Base-by-base conservation (phyloP, 2,329 filamentous ascomycete genomes). In the Hypomyces perniciosus region DNA sequence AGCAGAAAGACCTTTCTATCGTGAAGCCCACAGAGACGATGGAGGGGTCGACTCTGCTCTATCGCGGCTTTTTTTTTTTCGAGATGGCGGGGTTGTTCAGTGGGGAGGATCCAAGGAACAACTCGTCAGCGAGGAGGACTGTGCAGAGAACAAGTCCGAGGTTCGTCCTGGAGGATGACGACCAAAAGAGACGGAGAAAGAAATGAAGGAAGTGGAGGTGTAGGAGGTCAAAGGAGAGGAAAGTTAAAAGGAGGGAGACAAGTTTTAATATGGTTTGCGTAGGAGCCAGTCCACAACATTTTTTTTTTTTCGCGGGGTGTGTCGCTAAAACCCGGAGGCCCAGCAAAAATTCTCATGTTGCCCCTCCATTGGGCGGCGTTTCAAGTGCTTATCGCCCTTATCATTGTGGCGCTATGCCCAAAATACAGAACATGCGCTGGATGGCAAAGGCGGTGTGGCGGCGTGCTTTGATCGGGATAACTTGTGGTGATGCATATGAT, bases 41-140 rank as follows among this genome's bases (percentile, higher is more conserved):
- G 70, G 69, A 72, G 69, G 68, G 59, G 63, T 73, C 71, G 71
- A 64, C 61, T 70, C 69, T 74, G 68, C 62, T 68, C 64, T 70
- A 68, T 67, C 56, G 62, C 63, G 65, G 64, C 65, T 60, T 62
- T 65, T 59, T 61, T 62, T 58, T 29, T 31, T 46, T 51, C 38
- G 38, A 56, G 49, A 48, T 55, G 55, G 57, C 60, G 61, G 62
- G 56, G 57, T 58, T 65, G 65, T 64, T 63, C 59, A 56, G 53
- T 56, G 64, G 65, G 59, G 60, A 60, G 57, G 62, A 51, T 61
- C 66, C 65, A 60, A 62, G 56, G 61, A 64, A 68, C 67, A 68
- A 63, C 57, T 54, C 48, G 38, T 46, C 54, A 51, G 57, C 52
- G 59, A 59, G 58, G 53, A 50, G 60, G 61, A 67, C 63, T 60